A percentile compares a stretch with the other conserved stretches of the same genome.
Conservation (phyloP, 2,329 filamentous ascomycete species). For the Ceratocystis colombiana region DNA sequence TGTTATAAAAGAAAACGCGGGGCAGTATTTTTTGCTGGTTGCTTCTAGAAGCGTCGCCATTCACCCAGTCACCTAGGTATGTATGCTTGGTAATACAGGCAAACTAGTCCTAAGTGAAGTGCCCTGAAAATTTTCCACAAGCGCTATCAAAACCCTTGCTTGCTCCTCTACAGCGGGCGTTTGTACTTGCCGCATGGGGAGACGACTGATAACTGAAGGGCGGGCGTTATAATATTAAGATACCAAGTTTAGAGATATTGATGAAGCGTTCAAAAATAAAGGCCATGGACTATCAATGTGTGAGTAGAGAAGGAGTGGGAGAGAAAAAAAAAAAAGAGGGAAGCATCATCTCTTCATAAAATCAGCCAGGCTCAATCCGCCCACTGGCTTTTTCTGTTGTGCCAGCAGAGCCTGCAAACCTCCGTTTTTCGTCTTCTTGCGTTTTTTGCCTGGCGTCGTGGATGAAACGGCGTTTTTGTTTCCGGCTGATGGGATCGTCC, state of each 20-base stretch:
- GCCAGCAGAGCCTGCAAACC: conserved; percentile 56
- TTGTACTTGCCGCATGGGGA: neutral
- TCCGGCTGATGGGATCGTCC: conserved; percentile 28
- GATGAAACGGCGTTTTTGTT: conserved; percentile 38
- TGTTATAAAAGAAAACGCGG: conserved; percentile 19
- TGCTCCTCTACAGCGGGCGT: neutral
- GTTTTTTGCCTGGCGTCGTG: conserved; percentile 46
- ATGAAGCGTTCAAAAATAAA: too few relatives aligned
- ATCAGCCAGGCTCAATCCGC: conserved; percentile 43
- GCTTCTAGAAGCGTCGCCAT: neutral
- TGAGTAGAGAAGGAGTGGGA: neutral
- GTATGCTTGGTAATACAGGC: conserved; percentile 14
- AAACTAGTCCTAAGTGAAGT: neutral
- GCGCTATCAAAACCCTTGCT: neutral
- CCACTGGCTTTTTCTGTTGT: conserved; percentile 35
- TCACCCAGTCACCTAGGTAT: too few relatives aligned
- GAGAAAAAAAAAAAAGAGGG: neutral
- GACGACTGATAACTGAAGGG: neutral
- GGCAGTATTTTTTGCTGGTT: conserved; percentile 12
- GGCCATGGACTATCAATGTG: too few relatives aligned
- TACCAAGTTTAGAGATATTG: too few relatives aligned
- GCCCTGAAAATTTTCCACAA: conserved; percentile 21
- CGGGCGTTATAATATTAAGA: neutral
- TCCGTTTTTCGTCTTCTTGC: conserved; percentile 54
- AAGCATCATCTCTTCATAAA: conserved; percentile 39